Evolutionary conservation across 2,329 filamentous ascomycete species (phyloP).

Genomic region (Fusarium foetens): DNA sequence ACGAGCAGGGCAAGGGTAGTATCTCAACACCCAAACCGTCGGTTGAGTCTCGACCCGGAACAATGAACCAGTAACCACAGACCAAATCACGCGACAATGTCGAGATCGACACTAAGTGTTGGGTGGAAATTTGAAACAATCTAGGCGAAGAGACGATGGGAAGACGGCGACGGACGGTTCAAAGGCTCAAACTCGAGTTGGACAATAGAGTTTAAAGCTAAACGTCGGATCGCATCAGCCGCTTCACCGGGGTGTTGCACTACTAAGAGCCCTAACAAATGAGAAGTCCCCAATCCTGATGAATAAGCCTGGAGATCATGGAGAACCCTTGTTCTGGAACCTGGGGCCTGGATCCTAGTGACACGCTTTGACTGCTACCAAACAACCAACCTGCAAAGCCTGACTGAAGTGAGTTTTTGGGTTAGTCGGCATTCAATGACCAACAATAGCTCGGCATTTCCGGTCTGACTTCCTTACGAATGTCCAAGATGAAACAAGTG

Average conservation of each 20-base stretch:
- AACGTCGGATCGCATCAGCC: neutral
- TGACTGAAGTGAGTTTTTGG: neutral
- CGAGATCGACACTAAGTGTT: neutral
- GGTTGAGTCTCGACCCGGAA: neutral
- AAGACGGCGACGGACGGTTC: neutral
- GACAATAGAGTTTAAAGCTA: conserved; percentile 11
- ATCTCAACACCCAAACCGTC: neutral
- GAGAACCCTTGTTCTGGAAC: neutral
- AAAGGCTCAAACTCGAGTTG: neutral
- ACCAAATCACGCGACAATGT: neutral
- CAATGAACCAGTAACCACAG: neutral
- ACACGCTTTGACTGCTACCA: neutral
- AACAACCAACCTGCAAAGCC: neutral
- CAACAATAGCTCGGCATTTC: neutral
- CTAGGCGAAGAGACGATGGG: neutral
- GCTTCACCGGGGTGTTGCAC: neutral
- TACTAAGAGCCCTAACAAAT: neutral
- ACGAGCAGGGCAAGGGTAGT: neutral
- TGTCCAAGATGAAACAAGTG: neutral
- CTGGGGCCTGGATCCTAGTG: neutral
- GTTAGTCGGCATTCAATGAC: neutral
- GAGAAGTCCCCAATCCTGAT: neutral
- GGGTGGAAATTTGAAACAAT: neutral
- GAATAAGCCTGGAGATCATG: neutral
- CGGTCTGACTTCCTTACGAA: neutral